Percentiles rank a stretch among this genome's conserved stretches.
Conservation (phyloP, 2,329 filamentous ascomycete species). For the Aspergillus oerlinghausenensis region DNA sequence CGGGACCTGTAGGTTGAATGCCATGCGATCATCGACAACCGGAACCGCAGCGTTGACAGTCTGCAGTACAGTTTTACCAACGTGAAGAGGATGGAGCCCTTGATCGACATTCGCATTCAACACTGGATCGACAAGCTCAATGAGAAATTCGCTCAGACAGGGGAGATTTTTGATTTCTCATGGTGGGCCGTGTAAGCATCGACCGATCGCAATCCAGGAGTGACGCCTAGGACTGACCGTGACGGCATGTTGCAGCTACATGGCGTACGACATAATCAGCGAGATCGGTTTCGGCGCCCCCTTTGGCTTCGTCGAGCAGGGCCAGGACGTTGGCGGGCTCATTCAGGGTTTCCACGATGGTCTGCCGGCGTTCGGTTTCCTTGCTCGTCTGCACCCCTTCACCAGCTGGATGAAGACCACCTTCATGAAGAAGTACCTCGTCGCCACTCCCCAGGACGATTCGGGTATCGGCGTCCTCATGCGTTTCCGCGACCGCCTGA, state of each 20-base stretch:
- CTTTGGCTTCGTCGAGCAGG: conserved; percentile 53
- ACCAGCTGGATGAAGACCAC: conserved; percentile 54
- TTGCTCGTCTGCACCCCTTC: conserved; percentile 51
- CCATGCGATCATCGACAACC: not conserved
- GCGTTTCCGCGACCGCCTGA: conserved; percentile 53
- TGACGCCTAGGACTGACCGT: not conserved
- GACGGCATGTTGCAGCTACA: conserved; percentile 30
- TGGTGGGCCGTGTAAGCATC: conserved; percentile 48
- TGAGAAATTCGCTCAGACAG: conserved; percentile 42
- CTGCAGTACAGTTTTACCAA: conserved; percentile 50
- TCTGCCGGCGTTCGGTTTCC: conserved; percentile 47
- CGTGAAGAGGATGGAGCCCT: conserved; percentile 55
- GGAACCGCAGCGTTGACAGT: not conserved
- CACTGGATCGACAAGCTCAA: conserved; percentile 50
- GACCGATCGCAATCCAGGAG: not conserved
- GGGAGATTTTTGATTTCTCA: conserved; percentile 50
- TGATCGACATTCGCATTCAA: conserved; percentile 49
- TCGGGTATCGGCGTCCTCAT: conserved; percentile 54
- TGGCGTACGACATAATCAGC: conserved; percentile 56
- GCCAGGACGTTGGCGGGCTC: conserved; percentile 49
- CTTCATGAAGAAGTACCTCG: conserved; percentile 49
- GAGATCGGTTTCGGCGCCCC: conserved; percentile 54
- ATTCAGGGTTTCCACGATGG: conserved; percentile 54
- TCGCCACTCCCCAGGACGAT: conserved; percentile 50
- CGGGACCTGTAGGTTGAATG: conserved; percentile 37